phyloP scores from a whole-genome alignment of 768 basidiomycete species.

The Termitomyces sp. region DNA sequence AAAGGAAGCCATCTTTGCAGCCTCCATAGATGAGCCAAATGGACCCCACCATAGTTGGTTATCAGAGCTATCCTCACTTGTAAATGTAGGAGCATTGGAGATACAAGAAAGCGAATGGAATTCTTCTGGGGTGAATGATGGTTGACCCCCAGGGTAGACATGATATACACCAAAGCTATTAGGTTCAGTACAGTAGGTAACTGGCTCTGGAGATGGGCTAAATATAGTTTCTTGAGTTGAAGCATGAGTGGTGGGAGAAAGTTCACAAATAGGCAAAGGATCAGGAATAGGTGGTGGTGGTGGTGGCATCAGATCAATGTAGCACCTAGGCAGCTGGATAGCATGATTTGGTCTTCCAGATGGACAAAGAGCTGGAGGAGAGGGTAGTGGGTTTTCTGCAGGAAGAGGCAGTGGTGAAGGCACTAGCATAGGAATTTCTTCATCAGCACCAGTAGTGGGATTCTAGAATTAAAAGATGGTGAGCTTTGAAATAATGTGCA shows the following conservation, averaged over 20 bases:
- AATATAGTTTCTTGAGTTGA: too few species aligned
- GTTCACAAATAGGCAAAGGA: too few species aligned
- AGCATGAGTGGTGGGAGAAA: too few species aligned
- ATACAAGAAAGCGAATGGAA: too few species aligned
- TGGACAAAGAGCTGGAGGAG: not conserved
- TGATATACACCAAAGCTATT: too few species aligned
- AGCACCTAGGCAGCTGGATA: not conserved
- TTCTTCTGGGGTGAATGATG: slow-evolving; percentile 9
- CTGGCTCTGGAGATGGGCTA: too few species aligned
- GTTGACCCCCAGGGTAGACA: slow-evolving; percentile 1
- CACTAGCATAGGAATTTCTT: not conserved
- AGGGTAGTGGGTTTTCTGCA: not conserved
- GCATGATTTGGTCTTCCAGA: not conserved
- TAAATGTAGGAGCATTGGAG: too few species aligned
- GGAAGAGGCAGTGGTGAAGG: not conserved
- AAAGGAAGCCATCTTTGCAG: too few species aligned
- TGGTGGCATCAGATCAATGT: not conserved
- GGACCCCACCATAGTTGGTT: not conserved
- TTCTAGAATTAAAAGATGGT: not conserved
- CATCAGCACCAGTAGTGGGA: not conserved
- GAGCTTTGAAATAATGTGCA: too few species aligned
- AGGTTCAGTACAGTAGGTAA: too few species aligned
- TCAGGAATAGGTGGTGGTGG: not conserved
- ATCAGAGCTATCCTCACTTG: too few species aligned
- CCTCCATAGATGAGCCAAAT: not conserved